Evolutionary conservation across 2,329 filamentous ascomycete species (phyloP), one percentile per base, ranked within the genome.

Genomic region (Xylaria multiplex): DNA sequence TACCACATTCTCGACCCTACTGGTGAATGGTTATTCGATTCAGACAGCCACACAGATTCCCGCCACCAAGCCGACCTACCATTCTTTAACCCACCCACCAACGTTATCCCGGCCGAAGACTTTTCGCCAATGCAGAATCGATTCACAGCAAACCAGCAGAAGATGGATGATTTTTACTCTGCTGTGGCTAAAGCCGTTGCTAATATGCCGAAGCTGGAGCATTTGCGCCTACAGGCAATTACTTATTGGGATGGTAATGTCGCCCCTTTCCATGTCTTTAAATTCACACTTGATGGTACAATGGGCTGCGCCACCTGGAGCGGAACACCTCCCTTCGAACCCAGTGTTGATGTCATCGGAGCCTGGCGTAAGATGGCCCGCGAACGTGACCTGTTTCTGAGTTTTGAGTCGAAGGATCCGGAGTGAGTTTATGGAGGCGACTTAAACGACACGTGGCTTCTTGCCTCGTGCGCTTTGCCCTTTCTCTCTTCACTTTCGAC

Each of bases 11-110:
- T 59, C 2, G 19, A 61, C 9, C 65, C 65, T 4, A 32, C 42
- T 13, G 65, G 65, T 0, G 57, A 67, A 54, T 67, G 65, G 65
- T 11, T 67, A 4, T 67, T 67, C 13, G 62, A 46, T 22, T 13
- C 22, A 3, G 62, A 65, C 35, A n/a, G 6, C 7, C 14, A 19
- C 14, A 14, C 2, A 9, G 14, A 6, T 19, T 43, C n/a, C 48
- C 61, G 61, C n/a, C 1, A 30, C 5, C 57, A 59, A 53, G 52
- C 58, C 19, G 53, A 62, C 1, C 22, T 50, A 13, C 53, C 65
- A 24, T 35, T 65, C 6, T 58, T 61, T 14, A 40, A 54, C 57
- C 53, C 59, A 6, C 62, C 62, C 5, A 8, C 57, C 2, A 9
- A 32, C 32, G 37, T 30, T 19, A 55, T n/a, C 35, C 48, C 65